A percentile compares a stretch with the other conserved stretches of the same genome.
These are phyloP conservation scores for Pichia occidentalis DNA, from an alignment of 805 yeast species.

Conservation along the genomic window DNA sequence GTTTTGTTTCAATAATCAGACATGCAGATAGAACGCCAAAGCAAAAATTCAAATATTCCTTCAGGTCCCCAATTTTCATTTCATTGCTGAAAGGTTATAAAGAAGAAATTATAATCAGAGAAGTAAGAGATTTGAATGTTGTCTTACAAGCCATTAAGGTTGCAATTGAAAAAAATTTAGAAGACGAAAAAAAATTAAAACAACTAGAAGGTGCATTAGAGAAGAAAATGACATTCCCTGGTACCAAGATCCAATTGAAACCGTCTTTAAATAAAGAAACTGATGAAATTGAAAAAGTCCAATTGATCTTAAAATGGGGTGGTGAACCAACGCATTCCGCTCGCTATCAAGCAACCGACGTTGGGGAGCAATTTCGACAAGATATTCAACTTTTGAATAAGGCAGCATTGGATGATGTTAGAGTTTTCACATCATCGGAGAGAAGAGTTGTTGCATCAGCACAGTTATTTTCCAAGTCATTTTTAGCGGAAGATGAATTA, in stretches of 20 bases:
- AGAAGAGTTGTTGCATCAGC: conserved; percentile 93
- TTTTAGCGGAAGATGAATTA: conserved; percentile 60
- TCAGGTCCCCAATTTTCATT: conserved; percentile 78
- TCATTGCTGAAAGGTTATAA: conserved; percentile 88
- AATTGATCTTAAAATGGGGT: conserved; percentile 96
- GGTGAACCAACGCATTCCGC: conserved; percentile 99
- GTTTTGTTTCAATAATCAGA: conserved; percentile 82
- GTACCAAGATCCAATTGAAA: conserved; percentile 92
- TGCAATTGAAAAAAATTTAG: conserved; percentile 74
- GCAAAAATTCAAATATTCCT: conserved; percentile 94
- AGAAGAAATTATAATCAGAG: conserved; percentile 92
- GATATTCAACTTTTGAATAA: conserved; percentile 82
- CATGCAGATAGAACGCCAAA: conserved; percentile 99
- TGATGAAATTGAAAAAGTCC: conserved; percentile 84
- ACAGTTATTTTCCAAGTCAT: conserved; percentile 70
- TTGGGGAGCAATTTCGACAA: conserved; percentile 94
- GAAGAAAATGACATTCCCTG: conserved; percentile 86
- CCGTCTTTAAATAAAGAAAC: conserved; percentile 63
- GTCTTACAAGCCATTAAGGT: conserved; percentile 78
- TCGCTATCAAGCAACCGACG: conserved; percentile 84
- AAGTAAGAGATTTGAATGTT: conserved; percentile 75
- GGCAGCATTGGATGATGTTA: conserved; percentile 77
- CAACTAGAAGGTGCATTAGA: conserved; percentile 79
- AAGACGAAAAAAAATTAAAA: conserved; percentile 69
- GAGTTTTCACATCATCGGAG: conserved; percentile 86